Evolutionary conservation across 208 protist genomes (phyloP).

Genomic region (Hexamita inflata): DNA sequence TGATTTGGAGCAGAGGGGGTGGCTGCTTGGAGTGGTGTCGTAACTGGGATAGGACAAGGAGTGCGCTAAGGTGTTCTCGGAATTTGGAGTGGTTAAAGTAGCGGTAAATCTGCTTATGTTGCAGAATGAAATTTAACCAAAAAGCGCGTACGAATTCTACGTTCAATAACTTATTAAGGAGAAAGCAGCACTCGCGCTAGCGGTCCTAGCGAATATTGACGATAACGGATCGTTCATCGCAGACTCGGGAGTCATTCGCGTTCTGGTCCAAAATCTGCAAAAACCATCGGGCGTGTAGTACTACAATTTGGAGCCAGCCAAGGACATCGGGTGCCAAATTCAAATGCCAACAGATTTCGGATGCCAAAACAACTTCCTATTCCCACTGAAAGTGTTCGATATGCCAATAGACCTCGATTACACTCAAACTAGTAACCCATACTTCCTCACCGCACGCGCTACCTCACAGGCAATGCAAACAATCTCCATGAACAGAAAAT

Average conservation of each 20-base stretch:
- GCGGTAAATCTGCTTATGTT: not conserved
- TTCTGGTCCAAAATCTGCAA: not conserved
- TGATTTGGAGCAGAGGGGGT: not conserved
- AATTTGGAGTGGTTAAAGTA: slow-evolving; percentile 5
- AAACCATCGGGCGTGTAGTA: not conserved
- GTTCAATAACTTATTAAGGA: not conserved
- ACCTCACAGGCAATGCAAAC: not conserved
- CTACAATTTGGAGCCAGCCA: too few species aligned
- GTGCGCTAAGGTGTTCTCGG: not conserved
- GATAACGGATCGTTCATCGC: not conserved
- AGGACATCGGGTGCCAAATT: not conserved
- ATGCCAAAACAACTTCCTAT: slow-evolving; percentile 1
- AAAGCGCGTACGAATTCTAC: slow-evolving; percentile 16
- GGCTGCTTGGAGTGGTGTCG: slow-evolving; percentile 2
- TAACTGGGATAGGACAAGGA: not conserved
- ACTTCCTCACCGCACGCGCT: not conserved
- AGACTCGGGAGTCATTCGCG: not conserved
- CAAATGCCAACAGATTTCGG: not conserved
- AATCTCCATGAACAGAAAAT: slow-evolving; percentile 19
- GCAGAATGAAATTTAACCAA: not conserved
- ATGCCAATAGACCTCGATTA: slow-evolving; percentile 1
- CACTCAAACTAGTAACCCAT: not conserved
- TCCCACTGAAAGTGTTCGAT: not conserved
- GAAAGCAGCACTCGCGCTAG: not conserved
- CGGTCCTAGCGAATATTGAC: not conserved